phyloP scores from a whole-genome alignment of 441 rosid genomes.

The Capsella rubella region DNA sequence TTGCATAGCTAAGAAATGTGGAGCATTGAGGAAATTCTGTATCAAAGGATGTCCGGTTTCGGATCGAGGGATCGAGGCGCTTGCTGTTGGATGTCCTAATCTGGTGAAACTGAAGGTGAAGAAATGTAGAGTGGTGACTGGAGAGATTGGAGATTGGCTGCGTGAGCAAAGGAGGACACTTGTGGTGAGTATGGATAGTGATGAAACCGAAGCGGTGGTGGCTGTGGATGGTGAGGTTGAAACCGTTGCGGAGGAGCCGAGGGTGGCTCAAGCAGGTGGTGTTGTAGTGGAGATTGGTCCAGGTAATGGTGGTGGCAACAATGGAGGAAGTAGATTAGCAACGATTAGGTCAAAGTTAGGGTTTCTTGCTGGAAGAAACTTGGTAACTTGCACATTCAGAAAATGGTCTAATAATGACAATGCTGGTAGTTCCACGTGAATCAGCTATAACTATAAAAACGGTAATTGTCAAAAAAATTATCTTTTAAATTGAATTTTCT shows the following conservation, averaged over 20 bases:
- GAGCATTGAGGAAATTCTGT: conserved; percentile 64
- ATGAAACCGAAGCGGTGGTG: conserved; percentile 22
- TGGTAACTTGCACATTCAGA: conserved; percentile 62
- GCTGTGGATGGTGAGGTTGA: conserved; percentile 49
- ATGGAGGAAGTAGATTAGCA: conserved; percentile 60
- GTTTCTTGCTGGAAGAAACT: conserved; percentile 61
- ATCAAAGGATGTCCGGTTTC: conserved; percentile 66
- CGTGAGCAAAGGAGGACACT: conserved; percentile 53
- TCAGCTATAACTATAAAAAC: conserved; percentile 19
- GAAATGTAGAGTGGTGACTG: conserved; percentile 62
- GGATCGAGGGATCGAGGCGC: conserved; percentile 58
- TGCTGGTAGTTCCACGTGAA: conserved; percentile 52
- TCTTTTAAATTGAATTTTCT: neutral
- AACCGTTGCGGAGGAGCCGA: conserved; percentile 44
- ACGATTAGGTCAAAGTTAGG: conserved; percentile 65
- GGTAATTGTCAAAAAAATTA: conserved; percentile 31
- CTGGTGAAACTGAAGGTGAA: conserved; percentile 67
- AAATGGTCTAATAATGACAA: conserved; percentile 61
- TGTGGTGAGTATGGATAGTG: conserved; percentile 58
- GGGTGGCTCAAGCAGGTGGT: conserved; percentile 28
- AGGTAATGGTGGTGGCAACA: conserved; percentile 41
- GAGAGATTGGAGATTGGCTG: conserved; percentile 59
- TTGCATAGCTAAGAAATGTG: conserved; percentile 61
- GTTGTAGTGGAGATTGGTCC: conserved; percentile 45
- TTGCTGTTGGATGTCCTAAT: conserved; percentile 65